Evolutionary conservation across 176 grass and related monocot genomes (phyloP).

Genomic region (Raddia distichophylla): DNA sequence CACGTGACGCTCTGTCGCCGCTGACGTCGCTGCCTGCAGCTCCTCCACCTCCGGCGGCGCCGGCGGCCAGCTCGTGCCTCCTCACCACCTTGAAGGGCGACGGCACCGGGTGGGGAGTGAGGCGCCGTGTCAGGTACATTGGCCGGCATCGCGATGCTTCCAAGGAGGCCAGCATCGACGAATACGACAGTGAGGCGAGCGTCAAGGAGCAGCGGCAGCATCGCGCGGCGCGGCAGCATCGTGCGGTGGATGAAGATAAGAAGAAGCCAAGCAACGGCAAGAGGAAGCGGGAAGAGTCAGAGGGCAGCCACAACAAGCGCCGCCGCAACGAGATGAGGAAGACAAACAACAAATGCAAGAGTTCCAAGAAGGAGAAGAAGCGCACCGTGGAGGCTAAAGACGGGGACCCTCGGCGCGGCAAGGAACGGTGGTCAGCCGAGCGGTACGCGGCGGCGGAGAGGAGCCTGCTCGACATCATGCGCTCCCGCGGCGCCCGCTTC

Average conservation of each 20-base stretch:
- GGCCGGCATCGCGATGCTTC: conserved; percentile 50
- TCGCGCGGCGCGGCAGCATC: neutral
- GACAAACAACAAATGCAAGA: conserved; percentile 38
- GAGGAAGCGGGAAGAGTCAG: conserved; percentile 46
- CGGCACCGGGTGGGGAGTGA: conserved; percentile 66
- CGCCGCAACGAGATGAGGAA: conserved; percentile 17
- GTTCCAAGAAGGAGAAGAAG: conserved; percentile 49
- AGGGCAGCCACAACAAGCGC: conserved; percentile 30
- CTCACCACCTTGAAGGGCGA: conserved; percentile 52
- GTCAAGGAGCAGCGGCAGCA: conserved; percentile 27
- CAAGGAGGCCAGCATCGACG: conserved; percentile 38
- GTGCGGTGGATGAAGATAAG: conserved; percentile 22
- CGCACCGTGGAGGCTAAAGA: conserved; percentile 49
- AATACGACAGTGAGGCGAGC: conserved; percentile 49
- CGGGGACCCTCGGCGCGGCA: conserved; percentile 47
- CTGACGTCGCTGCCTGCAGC: neutral
- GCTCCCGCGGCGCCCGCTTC: conserved; percentile 45
- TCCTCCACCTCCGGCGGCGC: neutral
- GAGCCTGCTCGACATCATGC: conserved; percentile 74
- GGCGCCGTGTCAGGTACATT: conserved; percentile 80
- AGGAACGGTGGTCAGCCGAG: conserved; percentile 79
- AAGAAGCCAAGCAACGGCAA: conserved; percentile 42
- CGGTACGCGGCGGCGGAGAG: conserved; percentile 67
- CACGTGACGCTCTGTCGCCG: neutral
- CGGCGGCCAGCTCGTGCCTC: conserved; percentile 45